Conservation (phyloP, 2,329 filamentous ascomycete genomes). For the Cladophialophora carrionii region DNA sequence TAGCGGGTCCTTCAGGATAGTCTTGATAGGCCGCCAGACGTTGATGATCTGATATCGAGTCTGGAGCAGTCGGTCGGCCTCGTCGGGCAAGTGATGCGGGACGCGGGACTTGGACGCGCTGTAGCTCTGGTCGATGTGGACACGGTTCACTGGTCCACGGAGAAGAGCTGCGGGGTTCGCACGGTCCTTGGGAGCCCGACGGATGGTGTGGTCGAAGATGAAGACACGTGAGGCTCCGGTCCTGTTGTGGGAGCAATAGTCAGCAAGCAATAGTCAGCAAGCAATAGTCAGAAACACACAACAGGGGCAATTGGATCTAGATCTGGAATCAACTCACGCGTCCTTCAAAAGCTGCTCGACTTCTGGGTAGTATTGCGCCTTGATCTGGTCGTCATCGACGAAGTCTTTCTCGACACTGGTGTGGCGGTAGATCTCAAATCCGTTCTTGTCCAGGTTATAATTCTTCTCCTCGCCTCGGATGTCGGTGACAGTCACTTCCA, state of each 20-base stretch:
- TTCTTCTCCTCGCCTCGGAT: slow-evolving; percentile 51
- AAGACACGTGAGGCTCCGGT: slow-evolving; percentile 61
- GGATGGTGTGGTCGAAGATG: slow-evolving; percentile 68
- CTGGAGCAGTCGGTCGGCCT: slow-evolving; percentile 49
- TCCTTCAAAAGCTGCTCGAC: slow-evolving; percentile 44
- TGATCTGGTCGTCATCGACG: slow-evolving; percentile 44
- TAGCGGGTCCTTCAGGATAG: slow-evolving; percentile 59
- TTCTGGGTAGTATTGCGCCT: slow-evolving; percentile 44
- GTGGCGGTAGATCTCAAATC: slow-evolving; percentile 46
- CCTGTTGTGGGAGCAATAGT: slow-evolving; percentile 42
- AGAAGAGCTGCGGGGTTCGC: slow-evolving; percentile 32
- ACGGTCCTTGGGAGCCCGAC: slow-evolving; percentile 46
- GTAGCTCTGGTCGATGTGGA: slow-evolving; percentile 58
- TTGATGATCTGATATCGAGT: slow-evolving; percentile 57
- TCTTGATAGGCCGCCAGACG: slow-evolving; percentile 57
- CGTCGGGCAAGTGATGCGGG: slow-evolving; percentile 49
- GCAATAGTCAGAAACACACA: slow-evolving; percentile 26
- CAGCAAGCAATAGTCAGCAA: slow-evolving; percentile 19
- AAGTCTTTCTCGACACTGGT: slow-evolving; percentile 44
- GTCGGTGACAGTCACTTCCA: slow-evolving; percentile 46
- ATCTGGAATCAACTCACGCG: slow-evolving; percentile 36
- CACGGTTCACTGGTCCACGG: slow-evolving; percentile 55
- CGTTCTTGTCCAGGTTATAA: slow-evolving; percentile 49
- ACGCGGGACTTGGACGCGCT: slow-evolving; percentile 50
- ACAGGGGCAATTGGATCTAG: background rate